Conservation (phyloP, 345 rosid species). For the Gossypioides kirkii region DNA sequence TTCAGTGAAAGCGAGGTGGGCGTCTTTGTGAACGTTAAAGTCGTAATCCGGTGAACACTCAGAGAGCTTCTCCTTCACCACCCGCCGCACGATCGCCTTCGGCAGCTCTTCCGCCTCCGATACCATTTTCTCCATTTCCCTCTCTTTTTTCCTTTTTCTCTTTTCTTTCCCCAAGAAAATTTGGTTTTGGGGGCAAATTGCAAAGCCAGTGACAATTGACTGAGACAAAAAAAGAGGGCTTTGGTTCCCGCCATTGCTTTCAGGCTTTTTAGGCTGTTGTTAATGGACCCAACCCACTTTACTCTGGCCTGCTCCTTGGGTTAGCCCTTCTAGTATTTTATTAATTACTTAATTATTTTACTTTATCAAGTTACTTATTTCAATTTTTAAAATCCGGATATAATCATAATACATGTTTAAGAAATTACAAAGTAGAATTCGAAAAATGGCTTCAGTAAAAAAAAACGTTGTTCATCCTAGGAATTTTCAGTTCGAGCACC, state of each 20-base stretch:
- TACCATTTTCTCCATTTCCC: conserved; percentile 45
- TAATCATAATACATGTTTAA: no score
- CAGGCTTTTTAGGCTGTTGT: background rate
- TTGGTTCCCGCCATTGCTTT: conserved; percentile 9
- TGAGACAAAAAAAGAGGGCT: background rate
- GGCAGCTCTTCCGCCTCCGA: conserved; percentile 74
- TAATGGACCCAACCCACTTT: background rate
- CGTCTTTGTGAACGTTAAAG: conserved; percentile 50
- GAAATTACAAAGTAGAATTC: no score
- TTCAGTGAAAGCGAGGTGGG: conserved; percentile 63
- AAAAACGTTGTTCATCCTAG: no score
- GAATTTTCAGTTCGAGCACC: no score
- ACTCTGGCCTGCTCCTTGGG: background rate
- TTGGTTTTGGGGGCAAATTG: background rate
- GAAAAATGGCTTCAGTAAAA: no score
- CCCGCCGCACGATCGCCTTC: conserved; percentile 75
- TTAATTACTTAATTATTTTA: no score
- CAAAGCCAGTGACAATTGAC: background rate
- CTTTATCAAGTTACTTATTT: no score
- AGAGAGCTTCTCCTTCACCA: conserved; percentile 80
- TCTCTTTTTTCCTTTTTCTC: background rate
- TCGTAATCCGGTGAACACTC: conserved; percentile 65
- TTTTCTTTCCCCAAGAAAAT: background rate
- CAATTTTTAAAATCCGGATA: no score
- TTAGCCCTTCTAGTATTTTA: background rate